phyloP scores from a whole-genome alignment of 495 filamentous ascomycete species.

The Penicillium flavigenum region DNA sequence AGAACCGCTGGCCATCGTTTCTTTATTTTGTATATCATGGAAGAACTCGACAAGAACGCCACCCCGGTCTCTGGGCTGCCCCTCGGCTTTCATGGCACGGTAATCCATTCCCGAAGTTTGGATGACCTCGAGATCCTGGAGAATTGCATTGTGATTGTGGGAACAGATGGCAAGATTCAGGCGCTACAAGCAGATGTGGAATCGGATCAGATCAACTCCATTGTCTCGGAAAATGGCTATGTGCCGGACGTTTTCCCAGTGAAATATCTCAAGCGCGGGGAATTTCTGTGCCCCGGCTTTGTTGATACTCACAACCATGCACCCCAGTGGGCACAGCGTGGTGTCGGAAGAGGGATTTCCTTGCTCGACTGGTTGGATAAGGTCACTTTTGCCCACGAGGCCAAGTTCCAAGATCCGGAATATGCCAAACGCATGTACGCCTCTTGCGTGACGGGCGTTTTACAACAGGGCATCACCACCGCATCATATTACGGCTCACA shows the following conservation, averaged over 20 bases:
- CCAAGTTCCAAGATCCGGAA: slow-evolving; percentile 51
- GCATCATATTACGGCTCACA: slow-evolving; percentile 64
- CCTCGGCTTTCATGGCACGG: slow-evolving; percentile 51
- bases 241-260: slow-evolving; percentile 35
- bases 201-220: slow-evolving; percentile 19
- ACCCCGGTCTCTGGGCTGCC: slow-evolving; percentile 23
- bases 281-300: slow-evolving; percentile 62
- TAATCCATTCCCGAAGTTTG: slow-evolving; percentile 49
- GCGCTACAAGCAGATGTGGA: slow-evolving; percentile 24
- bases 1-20: neutral
- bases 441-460: slow-evolving; percentile 53
- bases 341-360: slow-evolving; percentile 55
- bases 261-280: slow-evolving; percentile 43
- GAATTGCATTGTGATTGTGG: slow-evolving; percentile 45
- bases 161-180: slow-evolving; percentile 44
- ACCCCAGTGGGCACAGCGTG: slow-evolving; percentile 62
- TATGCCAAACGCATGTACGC: slow-evolving; percentile 56
- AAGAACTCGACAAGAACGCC: slow-evolving; percentile 16
- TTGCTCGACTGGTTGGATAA: slow-evolving; percentile 60
- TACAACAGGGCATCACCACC: slow-evolving; percentile 64
- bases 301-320: slow-evolving; percentile 67
- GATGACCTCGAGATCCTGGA: slow-evolving; percentile 48
- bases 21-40: slow-evolving; percentile 11
- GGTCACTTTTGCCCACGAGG: slow-evolving; percentile 64
- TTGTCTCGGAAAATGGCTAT: slow-evolving; percentile 30